Percentiles rank a stretch among this genome's conserved stretches.
These are phyloP conservation scores for Volvariella volvacea DNA, from an alignment of 1,284 basidiomycete genomes.

Conservation along the genomic window DNA sequence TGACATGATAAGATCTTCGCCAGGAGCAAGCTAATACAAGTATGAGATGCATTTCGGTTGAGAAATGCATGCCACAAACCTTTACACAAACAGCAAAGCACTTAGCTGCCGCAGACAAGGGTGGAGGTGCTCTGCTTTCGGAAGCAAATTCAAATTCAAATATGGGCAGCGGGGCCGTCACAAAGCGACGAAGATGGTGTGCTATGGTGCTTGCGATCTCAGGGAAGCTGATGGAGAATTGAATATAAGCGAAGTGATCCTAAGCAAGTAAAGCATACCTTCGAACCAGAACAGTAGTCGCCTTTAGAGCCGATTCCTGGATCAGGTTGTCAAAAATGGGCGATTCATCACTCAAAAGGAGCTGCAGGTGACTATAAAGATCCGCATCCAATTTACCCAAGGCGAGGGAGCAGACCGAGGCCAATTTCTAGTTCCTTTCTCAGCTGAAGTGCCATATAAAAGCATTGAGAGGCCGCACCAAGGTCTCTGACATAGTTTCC, in stretches of 20 bases:
- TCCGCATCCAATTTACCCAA: slow-evolving; percentile 62
- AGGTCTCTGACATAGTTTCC: slow-evolving; percentile 81
- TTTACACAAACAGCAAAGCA: slow-evolving; percentile 88
- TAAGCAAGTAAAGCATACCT: slow-evolving; percentile 42
- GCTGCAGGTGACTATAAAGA: slow-evolving; percentile 66
- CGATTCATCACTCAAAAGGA: slow-evolving; percentile 77
- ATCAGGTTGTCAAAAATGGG: slow-evolving; percentile 76
- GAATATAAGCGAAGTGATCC: background rate
- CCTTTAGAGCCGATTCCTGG: slow-evolving; percentile 82
- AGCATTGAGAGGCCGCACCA: slow-evolving; percentile 36
- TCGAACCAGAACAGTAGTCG: slow-evolving; percentile 74
- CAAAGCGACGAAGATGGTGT: slow-evolving; percentile 79
- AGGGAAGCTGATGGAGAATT: slow-evolving; percentile 55
- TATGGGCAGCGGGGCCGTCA: slow-evolving; percentile 82
- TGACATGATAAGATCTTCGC: slow-evolving; percentile 89
- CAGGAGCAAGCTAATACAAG: slow-evolving; percentile 61
- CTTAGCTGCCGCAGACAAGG: slow-evolving; percentile 80
- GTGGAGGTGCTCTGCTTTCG: slow-evolving; percentile 67
- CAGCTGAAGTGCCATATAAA: no score
- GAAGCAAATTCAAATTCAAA: slow-evolving; percentile 82
- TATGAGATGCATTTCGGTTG: slow-evolving; percentile 1
- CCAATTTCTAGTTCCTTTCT: slow-evolving; percentile 62
- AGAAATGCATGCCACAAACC: slow-evolving; percentile 29
- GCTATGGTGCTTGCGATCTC: slow-evolving; percentile 75
- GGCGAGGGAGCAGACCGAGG: slow-evolving; percentile 79